Base-by-base conservation (phyloP, 163 green algal genomes). In the Chlamydomonas reinhardtii region DNA sequence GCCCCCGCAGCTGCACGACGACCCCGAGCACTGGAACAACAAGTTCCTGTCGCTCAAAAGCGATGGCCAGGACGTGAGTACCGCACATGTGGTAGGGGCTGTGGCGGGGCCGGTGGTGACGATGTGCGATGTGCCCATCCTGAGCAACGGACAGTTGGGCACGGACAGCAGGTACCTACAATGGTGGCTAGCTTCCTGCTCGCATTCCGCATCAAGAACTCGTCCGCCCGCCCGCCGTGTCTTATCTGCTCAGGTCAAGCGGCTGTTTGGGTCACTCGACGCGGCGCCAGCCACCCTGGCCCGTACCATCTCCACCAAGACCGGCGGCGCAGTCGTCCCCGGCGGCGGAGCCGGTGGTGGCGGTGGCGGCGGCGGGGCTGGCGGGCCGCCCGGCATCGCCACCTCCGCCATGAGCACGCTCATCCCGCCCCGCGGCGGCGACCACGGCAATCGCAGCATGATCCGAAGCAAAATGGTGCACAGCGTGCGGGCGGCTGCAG, bases 11-110 rank as follows among this genome's bases (percentile, higher is more conserved):
- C 54, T 82, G 32, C 74, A 82, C 27, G 74, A 82, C 56, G 74
- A 59, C 56, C 74, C 74, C 16, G 74, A 82, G 74, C 74, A 82
- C 74, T 82, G 74, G 74, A 82, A 32, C 74, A 82, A 82, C 74
- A 82, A 82, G 56, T 82, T 82, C 59, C 56, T 82, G 59, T 82
- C 74, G 4, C 74, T 82, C 31, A 35, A 70, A 34, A 59, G 74
- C 8, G 74, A 82, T 32, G 68, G 68, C 17, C 56, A 61, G 32
- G 74, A 82, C 56, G 74, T 82, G 35, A 72, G 74, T 62, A 19
- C 65, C n/a, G n/a, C n/a, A n/a, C n/a, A n/a, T n/a, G n/a, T n/a
- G 24, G 39, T 48, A 48, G 24, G 0, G 25, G 31, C 65, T 71
- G 56, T 15, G 19, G n/a, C n/a, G n/a, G n/a, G n/a, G n/a, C n/a